phyloP scores from a whole-genome alignment of 768 basidiomycete genomes.

The Tylopilus balloui region DNA sequence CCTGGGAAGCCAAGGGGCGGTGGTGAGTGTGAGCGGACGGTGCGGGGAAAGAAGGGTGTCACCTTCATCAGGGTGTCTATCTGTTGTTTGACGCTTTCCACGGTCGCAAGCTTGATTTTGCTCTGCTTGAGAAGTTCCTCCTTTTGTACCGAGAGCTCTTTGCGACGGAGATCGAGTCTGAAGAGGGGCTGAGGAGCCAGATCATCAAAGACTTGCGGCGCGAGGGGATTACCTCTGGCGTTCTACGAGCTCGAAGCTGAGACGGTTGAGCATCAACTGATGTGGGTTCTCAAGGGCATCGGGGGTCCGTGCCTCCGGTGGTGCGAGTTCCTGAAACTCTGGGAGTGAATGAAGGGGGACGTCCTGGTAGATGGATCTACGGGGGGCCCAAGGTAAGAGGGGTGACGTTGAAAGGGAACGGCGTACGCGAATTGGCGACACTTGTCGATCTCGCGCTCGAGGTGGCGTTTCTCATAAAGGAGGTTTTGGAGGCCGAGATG shows the following conservation, averaged over 20 bases:
- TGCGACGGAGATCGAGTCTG: slow-evolving; percentile 69
- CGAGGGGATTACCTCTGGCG: slow-evolving; percentile 63
- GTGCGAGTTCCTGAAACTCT: slow-evolving; percentile 68
- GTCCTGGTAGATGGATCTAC: slow-evolving; percentile 85
- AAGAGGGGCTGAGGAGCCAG: slow-evolving; percentile 1
- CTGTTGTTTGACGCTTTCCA: slow-evolving; percentile 76
- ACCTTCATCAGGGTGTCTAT: slow-evolving; percentile 78
- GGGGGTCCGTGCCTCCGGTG: slow-evolving; percentile 56
- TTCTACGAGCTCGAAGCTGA: slow-evolving; percentile 84
- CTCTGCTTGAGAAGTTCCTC: slow-evolving; percentile 79
- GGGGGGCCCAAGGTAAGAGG: slow-evolving; percentile 1
- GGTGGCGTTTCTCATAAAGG: slow-evolving; percentile 83
- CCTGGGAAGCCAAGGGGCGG: slow-evolving; percentile 36
- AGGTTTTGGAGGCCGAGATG: slow-evolving; percentile 84
- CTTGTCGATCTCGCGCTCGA: slow-evolving; percentile 89
- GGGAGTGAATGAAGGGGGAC: slow-evolving; percentile 67
- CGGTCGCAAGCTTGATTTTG: slow-evolving; percentile 62
- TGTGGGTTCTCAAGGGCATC: slow-evolving; percentile 66
- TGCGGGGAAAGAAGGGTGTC: slow-evolving; percentile 1
- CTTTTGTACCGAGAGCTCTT: slow-evolving; percentile 64
- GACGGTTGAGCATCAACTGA: slow-evolving; percentile 81
- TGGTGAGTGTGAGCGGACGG: slow-evolving; percentile 13
- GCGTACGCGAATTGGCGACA: slow-evolving; percentile 85
- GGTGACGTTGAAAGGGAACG: not conserved
- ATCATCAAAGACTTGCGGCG: slow-evolving; percentile 3